phyloP scores from a whole-genome alignment of 768 basidiomycete genomes.

The Lactifluus piperatus region DNA sequence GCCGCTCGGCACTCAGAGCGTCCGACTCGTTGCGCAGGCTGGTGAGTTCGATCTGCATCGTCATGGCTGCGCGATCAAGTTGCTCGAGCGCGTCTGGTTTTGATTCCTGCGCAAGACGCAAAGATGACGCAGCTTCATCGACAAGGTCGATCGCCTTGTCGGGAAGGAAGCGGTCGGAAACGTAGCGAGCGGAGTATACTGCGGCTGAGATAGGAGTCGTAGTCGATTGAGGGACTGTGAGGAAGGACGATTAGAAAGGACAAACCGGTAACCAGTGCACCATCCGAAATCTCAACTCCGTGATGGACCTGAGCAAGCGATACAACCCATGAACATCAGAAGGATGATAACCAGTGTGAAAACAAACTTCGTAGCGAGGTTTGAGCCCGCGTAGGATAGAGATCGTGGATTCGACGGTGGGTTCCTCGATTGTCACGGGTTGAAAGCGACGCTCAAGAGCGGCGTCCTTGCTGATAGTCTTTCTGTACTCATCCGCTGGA shows the following conservation, averaged over 20 bases:
- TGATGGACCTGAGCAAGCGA: slow-evolving; percentile 47
- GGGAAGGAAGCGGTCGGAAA: slow-evolving; percentile 80
- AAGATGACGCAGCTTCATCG: slow-evolving; percentile 84
- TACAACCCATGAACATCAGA: not conserved
- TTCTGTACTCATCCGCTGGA: slow-evolving; percentile 78
- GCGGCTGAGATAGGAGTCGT: slow-evolving; percentile 44
- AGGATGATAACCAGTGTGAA: too few species aligned
- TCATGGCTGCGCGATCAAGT: slow-evolving; percentile 76
- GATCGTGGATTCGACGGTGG: slow-evolving; percentile 75
- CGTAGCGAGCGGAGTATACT: slow-evolving; percentile 75
- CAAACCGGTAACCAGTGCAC: slow-evolving; percentile 75
- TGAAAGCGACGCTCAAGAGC: slow-evolving; percentile 90
- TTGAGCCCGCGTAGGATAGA: slow-evolving; percentile 85
- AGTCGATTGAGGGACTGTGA: not conserved
- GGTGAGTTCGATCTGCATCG: slow-evolving; percentile 83
- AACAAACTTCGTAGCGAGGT: slow-evolving; percentile 57
- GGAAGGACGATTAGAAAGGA: not conserved
- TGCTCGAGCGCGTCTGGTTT: slow-evolving; percentile 81
- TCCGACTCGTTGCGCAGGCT: slow-evolving; percentile 85
- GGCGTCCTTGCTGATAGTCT: slow-evolving; percentile 87
- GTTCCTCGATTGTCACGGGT: slow-evolving; percentile 82
- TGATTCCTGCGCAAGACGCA: slow-evolving; percentile 81
- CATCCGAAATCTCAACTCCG: slow-evolving; percentile 86
- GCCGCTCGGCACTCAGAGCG: slow-evolving; percentile 70
- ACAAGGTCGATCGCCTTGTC: slow-evolving; percentile 91